Conservation (phyloP, 1,284 basidiomycete species). For the Meira miltonrushii region DNA sequence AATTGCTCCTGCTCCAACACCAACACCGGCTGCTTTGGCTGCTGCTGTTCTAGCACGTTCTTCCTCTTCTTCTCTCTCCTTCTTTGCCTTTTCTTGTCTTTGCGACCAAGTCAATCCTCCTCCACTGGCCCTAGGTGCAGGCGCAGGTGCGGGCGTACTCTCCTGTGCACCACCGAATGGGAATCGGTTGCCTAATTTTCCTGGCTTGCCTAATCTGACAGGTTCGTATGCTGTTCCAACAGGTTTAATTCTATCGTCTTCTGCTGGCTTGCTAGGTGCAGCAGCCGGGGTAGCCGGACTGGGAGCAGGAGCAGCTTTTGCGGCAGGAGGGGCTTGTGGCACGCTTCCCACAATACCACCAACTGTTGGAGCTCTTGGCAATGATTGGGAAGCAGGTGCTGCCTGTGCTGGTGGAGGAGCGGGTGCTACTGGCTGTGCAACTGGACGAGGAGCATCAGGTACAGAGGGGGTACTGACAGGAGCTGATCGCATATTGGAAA, state of each 20-base stretch:
- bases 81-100: slow-evolving; percentile 42
- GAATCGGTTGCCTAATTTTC: slow-evolving; percentile 46
- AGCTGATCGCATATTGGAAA: slow-evolving; percentile 19
- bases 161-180: slow-evolving; percentile 31
- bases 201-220: slow-evolving; percentile 45
- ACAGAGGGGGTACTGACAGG: slow-evolving; percentile 2
- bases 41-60: slow-evolving; percentile 9
- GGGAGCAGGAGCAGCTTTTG: background rate
- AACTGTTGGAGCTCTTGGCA: slow-evolving; percentile 1
- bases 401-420: slow-evolving; percentile 19
- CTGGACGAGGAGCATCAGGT: slow-evolving; percentile 18
- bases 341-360: slow-evolving; percentile 10
- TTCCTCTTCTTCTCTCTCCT: slow-evolving; percentile 43
- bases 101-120: slow-evolving; percentile 51
- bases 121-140: slow-evolving; percentile 18
- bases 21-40: slow-evolving; percentile 4
- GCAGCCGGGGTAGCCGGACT: slow-evolving; percentile 1
- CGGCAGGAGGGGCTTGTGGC: background rate
- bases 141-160: slow-evolving; percentile 21
- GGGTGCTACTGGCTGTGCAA: slow-evolving; percentile 23
- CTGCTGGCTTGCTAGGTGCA: slow-evolving; percentile 17
- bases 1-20: slow-evolving; percentile 8
- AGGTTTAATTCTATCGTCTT: slow-evolving; percentile 46
- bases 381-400: background rate
- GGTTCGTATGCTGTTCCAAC: slow-evolving; percentile 50